Base-by-base conservation (phyloP, 495 filamentous ascomycete genomes). In the Aspergillus funiculosus region DNA sequence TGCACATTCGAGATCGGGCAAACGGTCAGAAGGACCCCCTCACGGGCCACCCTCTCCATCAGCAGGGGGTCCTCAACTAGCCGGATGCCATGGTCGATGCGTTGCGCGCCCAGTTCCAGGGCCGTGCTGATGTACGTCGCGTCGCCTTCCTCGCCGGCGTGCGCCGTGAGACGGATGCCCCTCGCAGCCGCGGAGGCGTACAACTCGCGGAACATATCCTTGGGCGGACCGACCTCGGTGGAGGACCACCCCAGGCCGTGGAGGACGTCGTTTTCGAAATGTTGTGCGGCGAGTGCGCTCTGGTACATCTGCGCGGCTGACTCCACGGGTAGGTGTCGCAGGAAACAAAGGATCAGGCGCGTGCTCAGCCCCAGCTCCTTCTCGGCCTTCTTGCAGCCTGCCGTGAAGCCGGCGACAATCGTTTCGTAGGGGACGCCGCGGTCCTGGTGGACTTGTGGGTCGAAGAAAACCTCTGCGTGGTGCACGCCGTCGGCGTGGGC, bases 391-490 rank as follows among this genome's bases (percentile, higher is more conserved):
- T 67, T 56, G 48, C 81, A 79, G 1, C 78, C 85, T 6, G 66
- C 64, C 9, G 58, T 60, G 52, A 86, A 79, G 1, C 83, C 84
- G 2, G 47, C 47, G 0, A 88, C 65, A 17, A 88, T 70, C 6
- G 78, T 81, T 1, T 64, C 46, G 52, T 82, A 81, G 9, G 67
- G n/a, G 6, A 91, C 60, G 10, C 79, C 79, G 17, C 85, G 74
- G n/a, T 59, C 56, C 10, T 74, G 69, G 58, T 91, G 85, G 3
- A 82, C 82, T 52, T 89, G 84, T 6, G 85, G 85, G 58, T 89
- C 85, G 66, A 88, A 89, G 66, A 87, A 89, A 39, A 87, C 75
- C 53, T 91, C 86, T 2, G 83, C 83, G 49, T 89, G 85, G 26
- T 78, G 71, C 6, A 88, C 82, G 39, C 78, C 79, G 51, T 85